Percentiles rank a stretch among this genome's conserved stretches.
These are phyloP conservation scores for Yamadazyma trypodendri DNA, from an alignment of 1,139 yeast genomes.

Conservation along the genomic window DNA sequence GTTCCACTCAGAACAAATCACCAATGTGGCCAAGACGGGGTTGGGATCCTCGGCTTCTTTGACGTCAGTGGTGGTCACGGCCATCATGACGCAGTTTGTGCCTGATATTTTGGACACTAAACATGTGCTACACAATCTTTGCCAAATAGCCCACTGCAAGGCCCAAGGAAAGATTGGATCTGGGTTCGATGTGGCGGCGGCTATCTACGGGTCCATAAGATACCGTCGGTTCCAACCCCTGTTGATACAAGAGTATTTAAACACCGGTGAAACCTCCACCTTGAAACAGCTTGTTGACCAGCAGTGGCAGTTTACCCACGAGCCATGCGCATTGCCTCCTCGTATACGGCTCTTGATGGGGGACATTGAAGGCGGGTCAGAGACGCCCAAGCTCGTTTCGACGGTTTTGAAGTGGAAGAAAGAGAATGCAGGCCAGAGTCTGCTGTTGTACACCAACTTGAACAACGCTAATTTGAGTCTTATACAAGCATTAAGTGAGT, in stretches of 20 bases:
- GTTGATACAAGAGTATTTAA: slow-evolving; percentile 45
- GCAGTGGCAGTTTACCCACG: slow-evolving; percentile 59
- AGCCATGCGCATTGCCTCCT: slow-evolving; percentile 62
- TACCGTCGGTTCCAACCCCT: slow-evolving; percentile 70
- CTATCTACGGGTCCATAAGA: slow-evolving; percentile 84
- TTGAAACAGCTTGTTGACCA: slow-evolving; percentile 37
- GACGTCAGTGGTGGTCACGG: slow-evolving; percentile 76
- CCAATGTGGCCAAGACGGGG: slow-evolving; percentile 87
- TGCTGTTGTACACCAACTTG: slow-evolving; percentile 51
- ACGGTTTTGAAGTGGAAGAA: slow-evolving; percentile 72
- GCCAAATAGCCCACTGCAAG: slow-evolving; percentile 87
- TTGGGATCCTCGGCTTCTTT: slow-evolving; percentile 95
- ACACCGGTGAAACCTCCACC: no score
- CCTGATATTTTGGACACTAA: slow-evolving; percentile 15
- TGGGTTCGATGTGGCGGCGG: slow-evolving; percentile 96
- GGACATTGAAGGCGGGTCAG: slow-evolving; percentile 88
- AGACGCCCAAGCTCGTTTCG: slow-evolving; percentile 86
- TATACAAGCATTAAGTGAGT: slow-evolving; percentile 44
- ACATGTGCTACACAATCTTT: slow-evolving; percentile 66
- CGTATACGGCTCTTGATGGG: slow-evolving; percentile 80
- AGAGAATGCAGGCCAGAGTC: slow-evolving; percentile 50
- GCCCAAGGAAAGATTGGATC: slow-evolving; percentile 96
- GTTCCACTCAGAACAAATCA: slow-evolving; percentile 59
- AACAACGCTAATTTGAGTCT: slow-evolving; percentile 58
- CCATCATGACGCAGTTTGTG: slow-evolving; percentile 52